A percentile compares a stretch with the other conserved stretches of the same genome.
phyloP scores from a whole-genome alignment of 2,329 filamentous ascomycete genomes.

The Alternaria ventricosa region DNA sequence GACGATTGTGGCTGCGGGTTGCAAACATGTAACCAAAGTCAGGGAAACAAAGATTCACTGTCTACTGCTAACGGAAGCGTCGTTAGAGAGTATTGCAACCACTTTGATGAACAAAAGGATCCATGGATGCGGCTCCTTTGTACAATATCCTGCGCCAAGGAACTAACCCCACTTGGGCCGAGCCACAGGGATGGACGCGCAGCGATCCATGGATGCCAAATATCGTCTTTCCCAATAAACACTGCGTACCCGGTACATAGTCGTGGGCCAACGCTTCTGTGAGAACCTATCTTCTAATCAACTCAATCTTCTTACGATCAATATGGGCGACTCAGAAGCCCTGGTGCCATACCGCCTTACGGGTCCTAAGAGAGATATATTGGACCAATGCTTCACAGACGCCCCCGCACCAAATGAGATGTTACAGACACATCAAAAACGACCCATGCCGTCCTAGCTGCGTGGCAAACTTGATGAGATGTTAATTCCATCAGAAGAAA shows the following conservation, averaged over 20 bases:
- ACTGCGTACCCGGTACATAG: not conserved
- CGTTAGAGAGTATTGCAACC: not conserved
- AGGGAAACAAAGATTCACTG: not conserved
- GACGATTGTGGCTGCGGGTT: not conserved
- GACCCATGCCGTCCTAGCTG: not conserved
- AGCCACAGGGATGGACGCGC: not conserved
- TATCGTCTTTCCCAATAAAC: not conserved
- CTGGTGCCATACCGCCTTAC: not conserved
- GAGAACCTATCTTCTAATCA: not conserved
- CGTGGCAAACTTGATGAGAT: not conserved
- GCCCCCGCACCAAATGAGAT: not conserved
- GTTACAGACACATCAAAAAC: not conserved
- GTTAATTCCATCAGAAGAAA: not conserved
- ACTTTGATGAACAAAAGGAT: not conserved
- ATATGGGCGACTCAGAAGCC: not conserved
- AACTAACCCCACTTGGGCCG: not conserved
- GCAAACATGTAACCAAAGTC: not conserved
- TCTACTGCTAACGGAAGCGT: not conserved
- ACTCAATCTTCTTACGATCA: not conserved
- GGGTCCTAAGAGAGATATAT: not conserved
- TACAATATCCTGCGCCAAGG: not conserved
- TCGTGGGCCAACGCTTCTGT: not conserved
- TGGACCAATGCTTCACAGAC: not conserved
- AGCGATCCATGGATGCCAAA: not conserved
- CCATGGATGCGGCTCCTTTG: not conserved